These are phyloP conservation scores for Cyberlindnera suaveolens DNA, from an alignment of 805 yeast species.

Conservation along the genomic window DNA sequence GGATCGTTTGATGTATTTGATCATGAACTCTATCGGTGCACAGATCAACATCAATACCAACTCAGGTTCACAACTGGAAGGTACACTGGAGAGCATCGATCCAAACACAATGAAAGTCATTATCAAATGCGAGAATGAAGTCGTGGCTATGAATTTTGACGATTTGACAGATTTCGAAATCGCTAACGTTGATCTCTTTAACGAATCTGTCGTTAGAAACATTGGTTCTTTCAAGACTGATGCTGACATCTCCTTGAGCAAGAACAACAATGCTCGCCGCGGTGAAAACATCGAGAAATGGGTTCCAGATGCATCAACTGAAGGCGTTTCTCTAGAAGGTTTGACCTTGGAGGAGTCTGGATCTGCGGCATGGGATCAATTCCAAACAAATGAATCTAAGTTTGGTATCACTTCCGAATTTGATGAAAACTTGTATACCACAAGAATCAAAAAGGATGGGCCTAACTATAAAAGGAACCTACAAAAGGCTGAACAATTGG, in stretches of 20 bases:
- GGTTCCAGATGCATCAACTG: slow-evolving; percentile 52
- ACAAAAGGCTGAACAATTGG: slow-evolving; percentile 69
- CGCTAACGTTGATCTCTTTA: slow-evolving; percentile 25
- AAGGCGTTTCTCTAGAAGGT: slow-evolving; percentile 16
- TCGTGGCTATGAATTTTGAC: slow-evolving; percentile 24
- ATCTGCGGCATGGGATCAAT: slow-evolving; percentile 79
- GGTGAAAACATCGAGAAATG: slow-evolving; percentile 68
- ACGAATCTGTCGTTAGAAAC: slow-evolving; percentile 7
- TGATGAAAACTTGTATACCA: slow-evolving; percentile 85
- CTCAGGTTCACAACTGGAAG: slow-evolving; percentile 55
- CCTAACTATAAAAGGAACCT: slow-evolving; percentile 67
- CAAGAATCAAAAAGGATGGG: slow-evolving; percentile 59
- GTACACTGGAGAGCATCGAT: slow-evolving; percentile 52
- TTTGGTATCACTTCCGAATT: slow-evolving; percentile 81
- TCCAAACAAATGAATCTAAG: slow-evolving; percentile 80
- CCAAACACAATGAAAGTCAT: slow-evolving; percentile 34
- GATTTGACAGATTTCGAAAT: slow-evolving; percentile 37
- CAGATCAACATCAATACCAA: slow-evolving; percentile 51
- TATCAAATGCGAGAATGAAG: slow-evolving; percentile 25
- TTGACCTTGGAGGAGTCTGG: slow-evolving; percentile 32
- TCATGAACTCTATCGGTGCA: slow-evolving; percentile 56
- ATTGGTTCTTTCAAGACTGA: slow-evolving; percentile 65
- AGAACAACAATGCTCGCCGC: slow-evolving; percentile 41
- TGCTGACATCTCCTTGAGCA: slow-evolving; percentile 48
- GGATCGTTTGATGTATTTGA: slow-evolving; percentile 49